Base-by-base conservation (phyloP, 106 monocot species). In the Acanthochlamys bracteata region DNA sequence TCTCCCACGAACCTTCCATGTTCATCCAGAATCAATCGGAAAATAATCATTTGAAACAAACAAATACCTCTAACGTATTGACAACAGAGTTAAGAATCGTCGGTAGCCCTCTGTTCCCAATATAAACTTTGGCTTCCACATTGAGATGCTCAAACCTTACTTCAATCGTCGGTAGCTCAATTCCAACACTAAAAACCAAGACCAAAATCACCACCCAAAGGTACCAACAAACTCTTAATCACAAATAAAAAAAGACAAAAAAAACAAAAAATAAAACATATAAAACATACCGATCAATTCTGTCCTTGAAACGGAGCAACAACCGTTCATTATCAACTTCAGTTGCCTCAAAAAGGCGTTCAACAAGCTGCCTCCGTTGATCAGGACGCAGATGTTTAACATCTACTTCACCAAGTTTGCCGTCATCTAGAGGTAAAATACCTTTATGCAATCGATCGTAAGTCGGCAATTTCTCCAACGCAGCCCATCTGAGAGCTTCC, bases 241-340 rank as follows among this genome's bases (percentile, higher is more conserved):
- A 13, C 13, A 45, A 45, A 45, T 9, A 45, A 45, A 45, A 45
- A 9, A 9, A 13, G 13, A 45, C 13, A 45, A 7, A 13, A 45
- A 13, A 9, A 9, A 9, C 13, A 13, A 45, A 45, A 45, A 45
- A 45, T 45, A 45, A 13, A 45, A 45, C n/a, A n/a, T n/a, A n/a
- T n/a, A n/a, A n/a, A n/a, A n/a, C n/a, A 49, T 49, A 90, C 90
- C 80, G 56, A 7, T 87, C 81, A 20, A 92, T 79, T 11, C 92
- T 78, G 17, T 82, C 67, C 71, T 64, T 81, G 55, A 92, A 86
- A 74, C 82, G 84, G 54, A 78, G 56, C 53, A 91, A 67, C 71
- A 91, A 78, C 57, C 41, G 62, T 76, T 83, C 83, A 22, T 86
- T 79, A 67, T 91, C 90, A 60, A 86, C 89, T 63, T 89, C 83